A percentile compares a stretch with the other conserved stretches of the same genome.
These are phyloP conservation scores for Triadica sebifera DNA, from an alignment of 345 rosid genomes.

Conservation along the genomic window DNA sequence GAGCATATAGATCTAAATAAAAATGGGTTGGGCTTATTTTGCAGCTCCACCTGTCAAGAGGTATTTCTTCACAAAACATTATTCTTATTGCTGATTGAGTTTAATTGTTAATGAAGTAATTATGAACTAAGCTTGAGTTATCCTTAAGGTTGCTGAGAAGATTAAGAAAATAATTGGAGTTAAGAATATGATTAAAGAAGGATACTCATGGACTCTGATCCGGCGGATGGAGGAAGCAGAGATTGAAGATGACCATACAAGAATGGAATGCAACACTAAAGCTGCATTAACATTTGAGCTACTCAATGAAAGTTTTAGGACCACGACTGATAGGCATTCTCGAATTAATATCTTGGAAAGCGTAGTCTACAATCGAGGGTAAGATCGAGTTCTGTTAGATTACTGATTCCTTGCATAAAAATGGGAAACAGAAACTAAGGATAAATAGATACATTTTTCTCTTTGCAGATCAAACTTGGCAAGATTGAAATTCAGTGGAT, in stretches of 20 bases:
- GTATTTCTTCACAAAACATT: conserved; percentile 9
- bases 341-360: conserved; percentile 2
- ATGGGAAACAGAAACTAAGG: background rate
- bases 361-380: conserved; percentile 9
- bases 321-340: background rate
- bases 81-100: background rate
- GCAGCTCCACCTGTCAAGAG: conserved; percentile 20
- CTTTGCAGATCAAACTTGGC: conserved; percentile 29
- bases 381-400: background rate
- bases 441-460: background rate
- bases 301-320: conserved; percentile 19
- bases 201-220: conserved; percentile 20
- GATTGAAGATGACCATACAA: background rate
- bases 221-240: background rate
- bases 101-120: background rate
- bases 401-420: background rate
- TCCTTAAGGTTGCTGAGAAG: conserved; percentile 11
- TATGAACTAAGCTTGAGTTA: background rate
- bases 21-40: background rate
- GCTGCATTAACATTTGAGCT: conserved; percentile 13
- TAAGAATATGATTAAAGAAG: conserved; percentile 2
- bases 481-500: conserved; percentile 23
- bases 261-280: conserved; percentile 15
- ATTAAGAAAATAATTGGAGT: conserved; percentile 12
- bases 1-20: conserved; percentile 1